Base-by-base conservation (phyloP, 2,329 filamentous ascomycete genomes). In the Cladobotryum mycophilum region DNA sequence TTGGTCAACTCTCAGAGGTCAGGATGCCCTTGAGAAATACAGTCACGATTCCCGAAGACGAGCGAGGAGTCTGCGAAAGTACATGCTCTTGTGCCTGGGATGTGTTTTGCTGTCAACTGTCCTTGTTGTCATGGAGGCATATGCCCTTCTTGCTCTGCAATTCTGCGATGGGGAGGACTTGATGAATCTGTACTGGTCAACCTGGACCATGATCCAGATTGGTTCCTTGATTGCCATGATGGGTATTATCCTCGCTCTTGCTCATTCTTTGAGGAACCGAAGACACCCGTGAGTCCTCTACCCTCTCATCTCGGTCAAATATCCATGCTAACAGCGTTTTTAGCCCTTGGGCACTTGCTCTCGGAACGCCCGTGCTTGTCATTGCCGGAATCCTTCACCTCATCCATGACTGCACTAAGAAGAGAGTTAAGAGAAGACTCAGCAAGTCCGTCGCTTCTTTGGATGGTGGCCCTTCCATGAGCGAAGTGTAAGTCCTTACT, bases 81-180 rank as follows among this genome's bases (percentile, higher is more conserved):
- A 73, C 53, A 71, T 81, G 37, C 60, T 62, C 8, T 64, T 76
- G 53, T 74, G 70, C 49, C 55, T 71, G 11, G 59, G 61, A 5
- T 76, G 77, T 55, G 73, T 79, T 17, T 36, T 67, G 4, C 48
- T 76, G 1, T 72, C 76, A 0, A 67, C 73, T 4, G 64, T 64
- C 33, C 65, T 74, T 12, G 68, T 80, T 25, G 65, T 81, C 48
- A 70, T 82, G 64, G 79, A 83, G 60, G 76, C 76, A 13, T 82
- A 75, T 51, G 66, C 69, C 11, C 70, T 81, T 15, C 58, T 80
- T 50, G 76, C 76, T 1, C 63, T 81, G 4, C 76, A 82, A 56
- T 83, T 80, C 56, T 83, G 80, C 55, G 76, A 80, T 36, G 79
- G 78, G 9, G 80, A 83, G 57, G 76, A 81, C 56, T 70, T 82